Evolutionary conservation across 2,329 filamentous ascomycete species (phyloP), one percentile per base, ranked within the genome.

Genomic region (Apiospora saccharicola): DNA sequence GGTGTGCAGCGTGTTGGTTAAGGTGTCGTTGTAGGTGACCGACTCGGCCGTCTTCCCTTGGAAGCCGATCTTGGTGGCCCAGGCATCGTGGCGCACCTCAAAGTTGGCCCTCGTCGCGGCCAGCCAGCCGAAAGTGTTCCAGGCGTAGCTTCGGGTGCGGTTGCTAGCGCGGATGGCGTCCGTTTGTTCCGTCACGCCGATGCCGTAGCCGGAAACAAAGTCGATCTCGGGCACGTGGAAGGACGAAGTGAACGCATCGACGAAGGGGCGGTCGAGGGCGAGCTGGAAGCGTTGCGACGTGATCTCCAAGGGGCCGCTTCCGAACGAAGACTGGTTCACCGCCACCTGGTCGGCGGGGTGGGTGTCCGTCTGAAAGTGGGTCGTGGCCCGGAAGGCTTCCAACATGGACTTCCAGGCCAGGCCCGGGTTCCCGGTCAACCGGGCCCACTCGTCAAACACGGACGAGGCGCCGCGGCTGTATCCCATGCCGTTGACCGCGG

Each of bases 11-110:
- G 26, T 81, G 64, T 67, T 74, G 76, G 73, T 79, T 72, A 16
- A 79, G 76, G 64, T 73, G 24, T 71, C 44, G 19, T 82, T 72
- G 67, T 80, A 84, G 30, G 82, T 79, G 1, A 84, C 78, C 0
- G 81, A 81, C 22, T 78, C 73, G 8, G 82, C 83, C 70, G 75
- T 79, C 69, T 70, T 76, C 26, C 76, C 77, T 30, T 77, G 73
- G 73, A 84, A 83, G 69, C 79, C 77, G 49, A 83, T 74, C 71
- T 80, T 82, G 0, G 79, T 80, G 4, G 78, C 82, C 26, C 83
- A 75, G 6, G 79, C 75, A 41, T 78, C 75, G 37, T 73, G 73
- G 5, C 71, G n/a, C 5, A 75, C n/a, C n/a, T 73, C 22, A 43
- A 74, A 34, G 43, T 76, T 76, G 4, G 73, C 46, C 8, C 72